Percentiles rank a stretch among this genome's conserved stretches.
phyloP scores from a whole-genome alignment of 2,329 filamentous ascomycete genomes.

The Epichloe coenophiala region DNA sequence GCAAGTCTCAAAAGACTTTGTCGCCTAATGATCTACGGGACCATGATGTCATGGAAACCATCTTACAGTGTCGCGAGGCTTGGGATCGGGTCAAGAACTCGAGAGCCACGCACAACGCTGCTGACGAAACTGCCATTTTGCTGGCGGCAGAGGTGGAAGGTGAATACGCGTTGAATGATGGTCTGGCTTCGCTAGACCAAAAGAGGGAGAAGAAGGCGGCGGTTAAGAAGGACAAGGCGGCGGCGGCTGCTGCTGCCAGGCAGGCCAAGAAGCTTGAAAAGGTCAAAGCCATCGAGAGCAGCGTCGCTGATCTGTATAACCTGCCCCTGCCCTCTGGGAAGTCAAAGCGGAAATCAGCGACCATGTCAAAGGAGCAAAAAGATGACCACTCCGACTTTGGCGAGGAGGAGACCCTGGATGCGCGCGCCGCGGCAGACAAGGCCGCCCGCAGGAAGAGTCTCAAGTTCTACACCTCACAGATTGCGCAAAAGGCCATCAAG shows the following conservation, averaged over 20 bases:
- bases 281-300: slow-evolving; percentile 53
- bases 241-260: slow-evolving; percentile 19
- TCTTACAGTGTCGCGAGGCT: slow-evolving; percentile 65
- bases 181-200: slow-evolving; percentile 8
- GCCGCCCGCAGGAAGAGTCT: slow-evolving; percentile 80
- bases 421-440: slow-evolving; percentile 72
- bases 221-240: slow-evolving; percentile 23
- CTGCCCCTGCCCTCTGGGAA: slow-evolving; percentile 40
- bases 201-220: slow-evolving; percentile 17
- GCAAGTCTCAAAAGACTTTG: slow-evolving; percentile 43
- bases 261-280: slow-evolving; percentile 30
- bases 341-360: slow-evolving; percentile 22
- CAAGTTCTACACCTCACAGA: slow-evolving; percentile 96
- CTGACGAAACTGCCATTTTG: slow-evolving; percentile 9
- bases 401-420: slow-evolving; percentile 70
- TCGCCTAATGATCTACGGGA: slow-evolving; percentile 71
- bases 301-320: slow-evolving; percentile 54
- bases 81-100: slow-evolving; percentile 66
- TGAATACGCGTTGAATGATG: slow-evolving; percentile 10
- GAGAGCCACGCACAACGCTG: slow-evolving; percentile 30
- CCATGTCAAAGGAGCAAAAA: slow-evolving; percentile 24
- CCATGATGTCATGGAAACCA: slow-evolving; percentile 77
- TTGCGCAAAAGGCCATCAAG: slow-evolving; percentile 86
- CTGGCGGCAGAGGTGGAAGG: slow-evolving; percentile 15
- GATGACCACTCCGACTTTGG: slow-evolving; percentile 80